Evolutionary conservation across 768 basidiomycete species (phyloP), one percentile per base, ranked within the genome.

Genomic region (Epithele typhae): DNA sequence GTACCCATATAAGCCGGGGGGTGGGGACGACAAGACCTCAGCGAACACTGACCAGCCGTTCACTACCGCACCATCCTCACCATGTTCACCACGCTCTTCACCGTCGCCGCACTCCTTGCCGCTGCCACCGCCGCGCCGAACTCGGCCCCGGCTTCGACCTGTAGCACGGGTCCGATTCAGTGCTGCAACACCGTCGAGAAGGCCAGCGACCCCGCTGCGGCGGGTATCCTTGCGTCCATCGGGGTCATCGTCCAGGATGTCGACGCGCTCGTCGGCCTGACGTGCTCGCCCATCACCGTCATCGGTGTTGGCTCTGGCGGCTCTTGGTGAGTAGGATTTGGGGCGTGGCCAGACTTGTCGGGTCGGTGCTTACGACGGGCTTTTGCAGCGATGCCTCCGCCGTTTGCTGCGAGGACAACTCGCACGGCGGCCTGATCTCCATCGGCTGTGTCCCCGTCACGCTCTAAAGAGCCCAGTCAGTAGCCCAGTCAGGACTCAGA

Each of bases 321-420:
- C 7, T 14, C 43, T 25, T 45, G 43, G 43, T 45, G 15, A 23
- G 43, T 37, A 1, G 8, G 27, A 14, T 37, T 23, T 4, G 1
- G 4, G 1, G 22, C 3, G 4, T 15, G 10, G 12, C 15, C 4
- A 15, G 21, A 24, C 1, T 4, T 14, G 43, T 25, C 23, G 18
- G n/a, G 4, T 18, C 36, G 36, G 17, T 24, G 34, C 3, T 19
- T 10, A 33, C 22, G n/a, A n/a, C 14, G 27, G 8, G 14, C 14
- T 40, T 14, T 10, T 1, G 12, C 38, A 43, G 42, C 37, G 38
- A 41, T 2, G 35, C 36, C 14, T n/a, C 18, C n/a, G 33, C 36
- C 25, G 48, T 49, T n/a, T 43, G 25, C 48, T 49, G 48, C 48
- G 33, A 40, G 9, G 32, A 43, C 47, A 48, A 43, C 14, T 30